These are phyloP conservation scores for Chloridella minuta DNA, from an alignment of 352 stramenopile genomes.

Conservation along the genomic window DNA sequence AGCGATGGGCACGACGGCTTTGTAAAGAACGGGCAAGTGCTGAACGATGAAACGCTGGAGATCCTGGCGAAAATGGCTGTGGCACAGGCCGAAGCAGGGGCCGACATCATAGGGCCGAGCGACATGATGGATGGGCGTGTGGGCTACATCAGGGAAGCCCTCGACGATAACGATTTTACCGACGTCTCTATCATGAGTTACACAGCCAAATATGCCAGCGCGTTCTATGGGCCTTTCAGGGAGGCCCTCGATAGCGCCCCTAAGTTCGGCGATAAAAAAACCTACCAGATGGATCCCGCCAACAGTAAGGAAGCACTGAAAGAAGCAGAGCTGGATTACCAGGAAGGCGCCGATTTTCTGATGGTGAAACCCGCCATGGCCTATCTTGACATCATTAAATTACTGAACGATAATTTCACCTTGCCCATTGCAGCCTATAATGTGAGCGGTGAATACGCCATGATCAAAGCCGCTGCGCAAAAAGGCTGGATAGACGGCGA, in stretches of 20 bases:
- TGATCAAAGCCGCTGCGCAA: constrained; percentile 62
- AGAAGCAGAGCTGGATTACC: constrained; percentile 37
- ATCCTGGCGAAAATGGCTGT: constrained; percentile 43
- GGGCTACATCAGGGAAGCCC: constrained; percentile 53
- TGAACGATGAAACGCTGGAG: constrained; percentile 74
- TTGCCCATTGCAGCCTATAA: constrained; percentile 89
- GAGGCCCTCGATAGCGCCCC: constrained; percentile 70
- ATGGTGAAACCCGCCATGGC: constrained; percentile 96
- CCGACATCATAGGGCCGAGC: constrained; percentile 77
- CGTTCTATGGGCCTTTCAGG: constrained; percentile 72
- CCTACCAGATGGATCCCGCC: constrained; percentile 67
- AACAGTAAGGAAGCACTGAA: constrained; percentile 45
- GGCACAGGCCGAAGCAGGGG: constrained; percentile 61
- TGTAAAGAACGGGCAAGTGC: constrained; percentile 57
- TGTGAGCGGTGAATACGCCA: constrained; percentile 95
- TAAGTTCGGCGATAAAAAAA: constrained; percentile 46
- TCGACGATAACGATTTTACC: constrained; percentile 70
- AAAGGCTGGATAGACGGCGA: constrained; percentile 48
- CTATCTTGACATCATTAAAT: constrained; percentile 80
- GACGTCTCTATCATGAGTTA: constrained; percentile 95
- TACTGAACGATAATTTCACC: constrained; percentile 49
- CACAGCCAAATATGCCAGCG: constrained; percentile 81
- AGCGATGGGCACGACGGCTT: constrained; percentile 57
- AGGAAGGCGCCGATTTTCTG: constrained; percentile 78
- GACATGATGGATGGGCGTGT: constrained; percentile 93